Conservation (phyloP, 1,284 basidiomycete species). For the Agroathelia rolfsii region DNA sequence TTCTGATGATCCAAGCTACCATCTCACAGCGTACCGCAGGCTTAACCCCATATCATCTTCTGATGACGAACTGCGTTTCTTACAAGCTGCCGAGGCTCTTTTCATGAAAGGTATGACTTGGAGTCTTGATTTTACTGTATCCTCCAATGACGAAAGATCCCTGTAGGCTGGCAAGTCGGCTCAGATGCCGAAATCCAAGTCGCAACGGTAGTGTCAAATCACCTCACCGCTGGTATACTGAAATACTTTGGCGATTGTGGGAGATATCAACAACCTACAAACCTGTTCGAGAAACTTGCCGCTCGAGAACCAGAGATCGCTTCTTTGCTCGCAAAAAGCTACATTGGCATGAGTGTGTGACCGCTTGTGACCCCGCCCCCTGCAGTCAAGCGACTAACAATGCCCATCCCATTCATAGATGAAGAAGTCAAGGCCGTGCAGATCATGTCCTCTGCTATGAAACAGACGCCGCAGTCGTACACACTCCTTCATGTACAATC, state of each 20-base stretch:
- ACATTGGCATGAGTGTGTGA: conserved; percentile 92
- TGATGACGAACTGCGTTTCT: conserved; percentile 85
- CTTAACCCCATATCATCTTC: conserved; percentile 88
- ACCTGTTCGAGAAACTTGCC: conserved; percentile 88
- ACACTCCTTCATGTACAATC: conserved; percentile 91
- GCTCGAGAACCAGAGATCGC: conserved; percentile 85
- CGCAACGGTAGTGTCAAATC: conserved; percentile 95
- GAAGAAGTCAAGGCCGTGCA: conserved; percentile 98
- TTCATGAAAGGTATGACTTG: conserved; percentile 72
- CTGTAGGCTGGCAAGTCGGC: conserved; percentile 90
- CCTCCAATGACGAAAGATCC: conserved; percentile 3
- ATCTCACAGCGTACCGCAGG: conserved; percentile 89
- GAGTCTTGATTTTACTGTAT: not conserved
- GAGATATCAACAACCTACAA: conserved; percentile 82
- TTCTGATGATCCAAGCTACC: conserved; percentile 89
- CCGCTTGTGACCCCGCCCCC: conserved; percentile 2
- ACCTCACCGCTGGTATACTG: conserved; percentile 88
- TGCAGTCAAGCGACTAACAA: conserved; percentile 2
- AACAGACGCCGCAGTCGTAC: conserved; percentile 84
- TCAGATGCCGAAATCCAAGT: conserved; percentile 99
- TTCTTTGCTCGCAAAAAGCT: conserved; percentile 80
- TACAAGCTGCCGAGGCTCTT: conserved; percentile 84
- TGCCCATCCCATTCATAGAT: conserved; percentile 37
- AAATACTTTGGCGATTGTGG: conserved; percentile 96
- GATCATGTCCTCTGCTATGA: conserved; percentile 81